phyloP scores from a whole-genome alignment of 169 alveolate species.

The Cryptosporidium canis region DNA sequence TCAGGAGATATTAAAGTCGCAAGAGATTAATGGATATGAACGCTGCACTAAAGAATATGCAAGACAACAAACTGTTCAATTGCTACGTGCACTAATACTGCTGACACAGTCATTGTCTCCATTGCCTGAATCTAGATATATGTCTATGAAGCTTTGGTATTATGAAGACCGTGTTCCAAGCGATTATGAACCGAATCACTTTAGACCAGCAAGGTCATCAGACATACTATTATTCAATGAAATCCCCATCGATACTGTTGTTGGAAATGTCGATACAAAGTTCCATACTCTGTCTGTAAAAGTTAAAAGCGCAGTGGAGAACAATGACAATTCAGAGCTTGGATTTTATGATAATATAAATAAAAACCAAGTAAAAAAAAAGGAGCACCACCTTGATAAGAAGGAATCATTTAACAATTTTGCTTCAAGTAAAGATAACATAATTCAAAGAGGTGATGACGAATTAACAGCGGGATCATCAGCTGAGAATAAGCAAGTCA shows the following conservation, averaged over 20 bases:
- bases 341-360: neutral
- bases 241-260: conserved; percentile 77
- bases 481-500: neutral
- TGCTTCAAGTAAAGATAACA: neutral
- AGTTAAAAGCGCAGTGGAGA: conserved; percentile 76
- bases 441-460: neutral
- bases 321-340: neutral
- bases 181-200: conserved; percentile 85
- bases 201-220: conserved; percentile 78
- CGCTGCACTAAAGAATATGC: conserved; percentile 77
- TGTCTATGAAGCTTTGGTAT: conserved; percentile 83
- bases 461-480: conserved; percentile 31
- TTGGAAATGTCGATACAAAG: conserved; percentile 80
- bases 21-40: conserved; percentile 74
- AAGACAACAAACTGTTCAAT: conserved; percentile 76
- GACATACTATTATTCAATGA: conserved; percentile 75
- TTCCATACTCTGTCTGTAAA: conserved; percentile 76
- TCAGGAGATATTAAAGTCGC: conserved; percentile 17
- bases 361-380: neutral
- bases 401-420: neutral
- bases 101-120: conserved; percentile 86
- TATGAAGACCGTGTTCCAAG: conserved; percentile 83
- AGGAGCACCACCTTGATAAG: neutral
- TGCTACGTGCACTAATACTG: conserved; percentile 80
- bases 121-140: conserved; percentile 81